Evolutionary conservation across 2,329 filamentous ascomycete genomes (phyloP).

Genomic region (Ampelomyces quisqualis): DNA sequence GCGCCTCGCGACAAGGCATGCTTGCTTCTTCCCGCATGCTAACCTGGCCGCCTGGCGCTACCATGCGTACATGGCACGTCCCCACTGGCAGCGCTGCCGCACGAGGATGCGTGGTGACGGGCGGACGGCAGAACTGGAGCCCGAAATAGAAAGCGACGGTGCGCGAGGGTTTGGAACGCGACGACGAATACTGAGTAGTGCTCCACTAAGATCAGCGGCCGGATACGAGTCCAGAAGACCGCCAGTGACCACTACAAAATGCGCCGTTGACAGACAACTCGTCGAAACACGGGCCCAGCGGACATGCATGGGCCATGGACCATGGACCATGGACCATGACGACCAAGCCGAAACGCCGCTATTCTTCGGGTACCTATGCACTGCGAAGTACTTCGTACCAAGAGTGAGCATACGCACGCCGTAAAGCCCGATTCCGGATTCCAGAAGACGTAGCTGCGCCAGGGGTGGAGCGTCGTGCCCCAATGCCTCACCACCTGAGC

Average conservation of each 20-base stretch:
- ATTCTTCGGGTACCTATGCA: conserved; percentile 3
- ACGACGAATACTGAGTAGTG: conserved; percentile 18
- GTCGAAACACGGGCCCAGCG: too few relatives aligned
- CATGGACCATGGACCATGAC: conserved; percentile 2
- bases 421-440: conserved; percentile 1
- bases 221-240: conserved; percentile 28
- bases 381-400: too few relatives aligned
- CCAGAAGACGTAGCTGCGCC: conserved; percentile 3
- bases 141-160: conserved; percentile 33
- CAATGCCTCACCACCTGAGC: conserved; percentile 2
- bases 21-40: conserved; percentile 23
- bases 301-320: too few relatives aligned
- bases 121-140: conserved; percentile 23
- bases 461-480: conserved; percentile 3
- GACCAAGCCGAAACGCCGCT: conserved; percentile 2
- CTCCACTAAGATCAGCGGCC: conserved; percentile 20
- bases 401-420: too few relatives aligned
- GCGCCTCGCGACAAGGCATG: conserved; percentile 19
- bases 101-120: conserved; percentile 22
- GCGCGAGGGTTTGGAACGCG: conserved; percentile 31
- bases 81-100: neutral
- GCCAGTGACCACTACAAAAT: too few relatives aligned
- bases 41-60: conserved; percentile 21
- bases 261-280: too few relatives aligned
- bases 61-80: conserved; percentile 13